phyloP scores from a whole-genome alignment of 805 yeast species.

The Kazachstania psychrophila region DNA sequence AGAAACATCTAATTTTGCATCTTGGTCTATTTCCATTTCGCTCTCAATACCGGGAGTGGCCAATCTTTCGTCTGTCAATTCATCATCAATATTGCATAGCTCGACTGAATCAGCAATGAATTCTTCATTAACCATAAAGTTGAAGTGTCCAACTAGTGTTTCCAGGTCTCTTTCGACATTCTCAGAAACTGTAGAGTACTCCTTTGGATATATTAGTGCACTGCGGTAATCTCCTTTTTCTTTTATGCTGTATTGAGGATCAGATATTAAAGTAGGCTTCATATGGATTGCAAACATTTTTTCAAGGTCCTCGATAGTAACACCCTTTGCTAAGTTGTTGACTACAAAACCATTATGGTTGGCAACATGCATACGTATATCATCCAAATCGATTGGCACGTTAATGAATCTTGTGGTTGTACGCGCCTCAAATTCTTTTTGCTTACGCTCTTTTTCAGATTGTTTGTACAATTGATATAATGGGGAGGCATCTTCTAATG shows the following conservation, averaged over 20 bases:
- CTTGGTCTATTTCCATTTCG: too few relatives aligned
- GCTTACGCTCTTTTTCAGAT: slow-evolving; percentile 28
- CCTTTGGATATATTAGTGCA: slow-evolving; percentile 27
- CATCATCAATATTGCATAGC: slow-evolving; percentile 15
- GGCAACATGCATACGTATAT: slow-evolving; percentile 14
- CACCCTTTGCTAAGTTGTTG: slow-evolving; percentile 44
- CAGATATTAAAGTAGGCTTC: slow-evolving; percentile 22
- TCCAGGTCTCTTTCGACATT: slow-evolving; percentile 38
- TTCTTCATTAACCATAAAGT: slow-evolving; percentile 18
- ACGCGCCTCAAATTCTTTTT: slow-evolving; percentile 22
- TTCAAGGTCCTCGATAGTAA: slow-evolving; percentile 39
- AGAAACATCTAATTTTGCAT: too few relatives aligned
- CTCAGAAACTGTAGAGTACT: slow-evolving; percentile 28
- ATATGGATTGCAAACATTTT: slow-evolving; percentile 25
- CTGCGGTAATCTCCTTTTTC: neutral
- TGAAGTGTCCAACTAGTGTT: slow-evolving; percentile 31
- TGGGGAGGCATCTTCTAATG: slow-evolving; percentile 27
- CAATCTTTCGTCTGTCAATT: neutral
- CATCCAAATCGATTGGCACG: slow-evolving; percentile 14
- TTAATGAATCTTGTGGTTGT: slow-evolving; percentile 18
- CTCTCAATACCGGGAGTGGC: too few relatives aligned
- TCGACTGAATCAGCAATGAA: slow-evolving; percentile 19
- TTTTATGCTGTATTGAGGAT: slow-evolving; percentile 15
- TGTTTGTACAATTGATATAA: slow-evolving; percentile 38
- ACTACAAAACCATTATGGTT: slow-evolving; percentile 47